Evolutionary conservation across 352 stramenopile genomes (phyloP).

Genomic region (Phytophthora meadii): DNA sequence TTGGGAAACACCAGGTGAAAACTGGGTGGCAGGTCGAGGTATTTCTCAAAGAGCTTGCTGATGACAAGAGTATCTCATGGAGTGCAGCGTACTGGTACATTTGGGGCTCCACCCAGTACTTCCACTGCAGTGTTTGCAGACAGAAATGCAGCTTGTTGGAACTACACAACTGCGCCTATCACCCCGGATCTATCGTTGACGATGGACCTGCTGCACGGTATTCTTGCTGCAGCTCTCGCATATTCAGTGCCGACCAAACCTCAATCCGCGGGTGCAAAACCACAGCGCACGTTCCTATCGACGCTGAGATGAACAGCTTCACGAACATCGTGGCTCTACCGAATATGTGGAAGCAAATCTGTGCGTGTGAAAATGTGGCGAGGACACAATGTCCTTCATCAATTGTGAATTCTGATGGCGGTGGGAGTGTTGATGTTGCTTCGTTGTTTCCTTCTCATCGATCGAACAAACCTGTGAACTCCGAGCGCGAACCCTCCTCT

Average conservation of each 20-base stretch:
- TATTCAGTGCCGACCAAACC: slow-evolving; percentile 61
- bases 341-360: slow-evolving; percentile 51
- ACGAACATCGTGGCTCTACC: slow-evolving; percentile 36
- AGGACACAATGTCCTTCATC: slow-evolving; percentile 21
- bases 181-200: slow-evolving; percentile 50
- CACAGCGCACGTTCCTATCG: slow-evolving; percentile 43
- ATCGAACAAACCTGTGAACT: slow-evolving; percentile 12
- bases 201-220: slow-evolving; percentile 53
- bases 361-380: slow-evolving; percentile 26
- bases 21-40: slow-evolving; percentile 51
- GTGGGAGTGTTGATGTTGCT: slow-evolving; percentile 23
- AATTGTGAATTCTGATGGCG: slow-evolving; percentile 10
- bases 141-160: slow-evolving; percentile 51
- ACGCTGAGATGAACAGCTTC: slow-evolving; percentile 20
- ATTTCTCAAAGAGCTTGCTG: slow-evolving; percentile 50
- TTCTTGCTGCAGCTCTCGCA: slow-evolving; percentile 52
- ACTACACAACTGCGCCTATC: slow-evolving; percentile 51
- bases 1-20: slow-evolving; percentile 51
- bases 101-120: slow-evolving; percentile 70
- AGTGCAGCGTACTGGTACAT: slow-evolving; percentile 82
- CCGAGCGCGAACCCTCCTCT: slow-evolving; percentile 21
- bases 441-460: slow-evolving; percentile 31
- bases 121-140: slow-evolving; percentile 61
- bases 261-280: slow-evolving; percentile 51
- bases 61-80: slow-evolving; percentile 62